Conservation (phyloP, 2,329 filamentous ascomycete species). For the Neonectria coccinea region DNA sequence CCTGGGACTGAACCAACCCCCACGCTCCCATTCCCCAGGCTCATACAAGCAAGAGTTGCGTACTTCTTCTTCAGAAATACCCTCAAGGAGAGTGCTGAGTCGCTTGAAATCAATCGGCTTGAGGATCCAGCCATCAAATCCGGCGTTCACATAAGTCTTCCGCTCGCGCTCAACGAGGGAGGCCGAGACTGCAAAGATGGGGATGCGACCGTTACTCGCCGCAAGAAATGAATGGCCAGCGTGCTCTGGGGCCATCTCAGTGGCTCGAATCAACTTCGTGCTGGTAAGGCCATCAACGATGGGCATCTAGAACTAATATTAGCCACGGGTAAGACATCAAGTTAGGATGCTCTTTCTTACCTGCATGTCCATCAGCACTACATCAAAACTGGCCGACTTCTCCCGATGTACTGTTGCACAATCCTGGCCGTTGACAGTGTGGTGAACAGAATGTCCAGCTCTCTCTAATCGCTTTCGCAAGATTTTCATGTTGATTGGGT, state of each 20-base stretch:
- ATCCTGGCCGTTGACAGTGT: conserved; percentile 87
- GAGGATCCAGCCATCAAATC: conserved; percentile 91
- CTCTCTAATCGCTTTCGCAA: conserved; percentile 84
- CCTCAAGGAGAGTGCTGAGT: conserved; percentile 74
- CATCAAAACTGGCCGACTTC: conserved; percentile 73
- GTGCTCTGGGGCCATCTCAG: conserved; percentile 67
- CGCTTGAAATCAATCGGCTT: conserved; percentile 88
- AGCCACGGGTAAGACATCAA: neutral
- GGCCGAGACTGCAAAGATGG: conserved; percentile 89
- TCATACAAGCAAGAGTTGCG: conserved; percentile 75
- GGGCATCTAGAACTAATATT: conserved; percentile 76
- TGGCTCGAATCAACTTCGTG: conserved; percentile 84
- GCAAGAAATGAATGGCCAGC: conserved; percentile 69
- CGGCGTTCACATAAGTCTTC: conserved; percentile 77
- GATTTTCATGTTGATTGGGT: conserved; percentile 87
- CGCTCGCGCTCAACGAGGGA: conserved; percentile 79
- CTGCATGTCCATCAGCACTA: conserved; percentile 93
- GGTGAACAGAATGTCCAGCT: conserved; percentile 75
- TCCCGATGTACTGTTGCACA: conserved; percentile 79
- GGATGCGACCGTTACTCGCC: conserved; percentile 72
- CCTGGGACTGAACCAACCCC: conserved; percentile 77
- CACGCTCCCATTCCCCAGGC: conserved; percentile 82
- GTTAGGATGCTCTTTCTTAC: conserved; percentile 59
- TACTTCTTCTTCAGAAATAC: conserved; percentile 71
- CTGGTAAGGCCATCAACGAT: conserved; percentile 87